Evolutionary conservation across 176 grass and related monocot genomes (phyloP).

Genomic region (Ensete glaucum): DNA sequence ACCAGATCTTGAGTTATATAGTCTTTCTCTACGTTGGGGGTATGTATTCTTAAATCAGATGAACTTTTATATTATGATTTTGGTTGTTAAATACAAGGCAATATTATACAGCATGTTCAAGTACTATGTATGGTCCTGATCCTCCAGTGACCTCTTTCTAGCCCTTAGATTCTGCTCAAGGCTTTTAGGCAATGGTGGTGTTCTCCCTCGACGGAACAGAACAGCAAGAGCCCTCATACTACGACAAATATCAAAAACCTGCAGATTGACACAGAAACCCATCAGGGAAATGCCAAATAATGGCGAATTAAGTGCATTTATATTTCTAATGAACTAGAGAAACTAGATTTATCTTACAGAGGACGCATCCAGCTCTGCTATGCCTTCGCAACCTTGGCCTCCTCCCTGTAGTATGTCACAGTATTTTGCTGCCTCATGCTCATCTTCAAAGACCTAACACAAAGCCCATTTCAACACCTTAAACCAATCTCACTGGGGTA

Average conservation of each 20-base stretch:
- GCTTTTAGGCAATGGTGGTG: conserved; percentile 62
- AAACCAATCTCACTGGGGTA: not conserved
- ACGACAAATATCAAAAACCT: conserved; percentile 80
- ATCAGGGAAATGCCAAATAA: not conserved
- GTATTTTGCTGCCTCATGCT: conserved; percentile 74
- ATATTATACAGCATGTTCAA: not conserved
- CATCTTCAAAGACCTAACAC: conserved; percentile 77
- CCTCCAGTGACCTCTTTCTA: conserved; percentile 74
- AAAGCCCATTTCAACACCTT: not conserved
- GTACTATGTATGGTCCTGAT: conserved; percentile 31
- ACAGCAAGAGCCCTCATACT: conserved; percentile 78
- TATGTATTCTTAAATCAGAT: not conserved
- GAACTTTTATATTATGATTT: not conserved
- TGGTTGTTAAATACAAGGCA: not conserved
- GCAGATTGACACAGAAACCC: not conserved
- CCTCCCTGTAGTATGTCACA: conserved; percentile 76
- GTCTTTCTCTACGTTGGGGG: no score
- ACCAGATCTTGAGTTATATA: not conserved
- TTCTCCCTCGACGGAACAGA: conserved; percentile 61
- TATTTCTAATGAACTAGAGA: not conserved
- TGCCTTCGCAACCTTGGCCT: conserved; percentile 84
- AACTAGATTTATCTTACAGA: conserved; percentile 41
- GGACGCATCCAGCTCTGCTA: conserved; percentile 90
- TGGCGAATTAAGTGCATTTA: not conserved
- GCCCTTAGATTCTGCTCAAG: conserved; percentile 67